These are phyloP conservation scores for Ophiostoma novo-ulmi DNA, from an alignment of 2,329 filamentous ascomycete genomes.

Conservation along the genomic window DNA sequence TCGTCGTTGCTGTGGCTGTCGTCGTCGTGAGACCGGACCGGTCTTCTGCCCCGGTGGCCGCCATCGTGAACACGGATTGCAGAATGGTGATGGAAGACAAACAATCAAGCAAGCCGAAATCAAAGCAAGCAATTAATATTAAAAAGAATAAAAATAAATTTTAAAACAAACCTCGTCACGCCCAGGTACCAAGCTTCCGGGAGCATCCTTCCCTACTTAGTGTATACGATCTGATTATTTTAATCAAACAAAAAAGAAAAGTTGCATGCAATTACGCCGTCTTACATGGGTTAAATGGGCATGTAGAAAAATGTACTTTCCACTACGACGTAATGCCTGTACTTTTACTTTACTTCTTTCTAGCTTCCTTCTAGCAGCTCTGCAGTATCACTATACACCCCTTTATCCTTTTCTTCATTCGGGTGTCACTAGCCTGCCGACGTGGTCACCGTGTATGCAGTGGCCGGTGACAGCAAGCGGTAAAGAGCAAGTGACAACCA, in stretches of 20 bases:
- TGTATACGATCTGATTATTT: background rate
- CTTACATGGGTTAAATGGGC: background rate
- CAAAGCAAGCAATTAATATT: too few relatives aligned
- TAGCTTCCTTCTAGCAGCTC: background rate
- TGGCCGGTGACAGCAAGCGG: background rate
- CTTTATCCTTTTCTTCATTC: background rate
- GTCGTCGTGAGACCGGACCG: background rate
- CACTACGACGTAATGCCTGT: background rate
- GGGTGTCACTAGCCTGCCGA: background rate
- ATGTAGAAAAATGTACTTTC: background rate
- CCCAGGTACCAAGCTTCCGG: background rate
- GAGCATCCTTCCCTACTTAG: slow-evolving; percentile 1
- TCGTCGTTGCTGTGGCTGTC: background rate
- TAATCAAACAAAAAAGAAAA: background rate
- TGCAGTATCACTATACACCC: background rate
- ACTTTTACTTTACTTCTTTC: background rate
- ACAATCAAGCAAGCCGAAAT: background rate
- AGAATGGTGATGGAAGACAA: background rate
- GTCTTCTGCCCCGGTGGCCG: background rate
- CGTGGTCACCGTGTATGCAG: background rate
- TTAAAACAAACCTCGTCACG: background rate
- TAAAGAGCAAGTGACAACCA: background rate
- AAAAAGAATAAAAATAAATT: background rate
- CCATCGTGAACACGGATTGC: background rate
- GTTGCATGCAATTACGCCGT: background rate